Evolutionary conservation across 441 rosid species (phyloP).

Genomic region (Erodium chrysanthum): DNA sequence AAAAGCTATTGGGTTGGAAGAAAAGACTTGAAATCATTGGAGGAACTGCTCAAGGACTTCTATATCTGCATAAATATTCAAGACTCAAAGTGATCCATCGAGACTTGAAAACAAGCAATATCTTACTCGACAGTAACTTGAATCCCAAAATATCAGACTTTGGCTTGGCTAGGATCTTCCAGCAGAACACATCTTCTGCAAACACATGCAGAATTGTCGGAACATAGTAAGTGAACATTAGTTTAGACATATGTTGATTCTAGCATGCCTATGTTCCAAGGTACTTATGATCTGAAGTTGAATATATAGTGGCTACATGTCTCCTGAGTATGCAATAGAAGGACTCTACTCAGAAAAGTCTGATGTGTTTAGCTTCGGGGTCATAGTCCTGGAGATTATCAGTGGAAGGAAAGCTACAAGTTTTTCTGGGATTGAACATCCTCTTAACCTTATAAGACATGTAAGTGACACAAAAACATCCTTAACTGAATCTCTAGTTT

Average conservation of each 20-base stretch:
- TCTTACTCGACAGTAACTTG: not conserved
- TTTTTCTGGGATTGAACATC: not conserved
- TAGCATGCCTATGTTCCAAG: not conserved
- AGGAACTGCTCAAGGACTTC: not conserved
- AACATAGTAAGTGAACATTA: not conserved
- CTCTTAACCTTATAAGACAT: not conserved
- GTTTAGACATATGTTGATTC: too few species aligned
- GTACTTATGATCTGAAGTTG: not conserved
- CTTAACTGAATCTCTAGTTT: not conserved
- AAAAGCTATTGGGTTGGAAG: not conserved
- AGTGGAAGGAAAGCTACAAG: not conserved
- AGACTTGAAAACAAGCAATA: not conserved
- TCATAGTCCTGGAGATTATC: not conserved
- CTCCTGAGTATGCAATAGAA: not conserved
- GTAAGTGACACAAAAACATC: not conserved
- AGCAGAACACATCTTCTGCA: not conserved
- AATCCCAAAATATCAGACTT: not conserved
- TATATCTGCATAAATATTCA: not conserved
- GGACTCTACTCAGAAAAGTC: conserved; percentile 6
- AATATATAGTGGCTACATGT: not conserved
- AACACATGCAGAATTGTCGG: not conserved
- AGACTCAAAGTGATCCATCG: not conserved
- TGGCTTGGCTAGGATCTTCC: not conserved
- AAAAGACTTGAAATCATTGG: not conserved
- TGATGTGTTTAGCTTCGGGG: not conserved